Conservation (phyloP, 176 grass and related monocot species). For the Musa acuminata region DNA sequence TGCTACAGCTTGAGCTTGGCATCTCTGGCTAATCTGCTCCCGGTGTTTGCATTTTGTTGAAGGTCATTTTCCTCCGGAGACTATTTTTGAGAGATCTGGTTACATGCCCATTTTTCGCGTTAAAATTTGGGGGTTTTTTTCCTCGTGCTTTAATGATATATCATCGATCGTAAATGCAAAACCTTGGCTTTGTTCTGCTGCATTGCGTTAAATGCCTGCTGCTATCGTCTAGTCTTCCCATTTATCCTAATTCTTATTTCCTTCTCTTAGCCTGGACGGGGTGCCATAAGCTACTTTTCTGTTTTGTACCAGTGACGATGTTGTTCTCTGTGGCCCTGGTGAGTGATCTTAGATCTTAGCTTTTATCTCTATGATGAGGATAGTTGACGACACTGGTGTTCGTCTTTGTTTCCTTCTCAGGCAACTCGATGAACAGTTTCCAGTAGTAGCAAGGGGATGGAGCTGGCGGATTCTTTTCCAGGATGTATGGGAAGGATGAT, state of each 20-base stretch:
- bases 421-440: constrained; percentile 42
- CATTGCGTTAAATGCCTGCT: constrained; percentile 15
- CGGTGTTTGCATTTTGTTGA: not conserved
- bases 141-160: not conserved
- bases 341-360: not conserved
- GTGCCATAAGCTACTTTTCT: not conserved
- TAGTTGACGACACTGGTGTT: constrained; percentile 3
- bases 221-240: not conserved
- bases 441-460: constrained; percentile 38
- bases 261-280: constrained; percentile 3
- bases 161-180: constrained; percentile 2
- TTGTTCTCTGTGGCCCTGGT: not conserved
- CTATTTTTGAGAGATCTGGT: not conserved
- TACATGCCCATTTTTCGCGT: not conserved
- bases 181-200: constrained; percentile 9
- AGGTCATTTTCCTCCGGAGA: not conserved
- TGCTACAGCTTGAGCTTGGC: too few relatives aligned
- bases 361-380: constrained; percentile 1
- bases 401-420: not conserved
- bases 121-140: not conserved
- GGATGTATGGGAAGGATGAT: constrained; percentile 13
- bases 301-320: constrained; percentile 6
- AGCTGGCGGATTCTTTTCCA: constrained; percentile 24
- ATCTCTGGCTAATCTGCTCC: too few relatives aligned
- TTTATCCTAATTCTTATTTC: constrained; percentile 13